These are phyloP conservation scores for Isatis lusitanica DNA, from an alignment of 441 rosid species.

Conservation along the genomic window DNA sequence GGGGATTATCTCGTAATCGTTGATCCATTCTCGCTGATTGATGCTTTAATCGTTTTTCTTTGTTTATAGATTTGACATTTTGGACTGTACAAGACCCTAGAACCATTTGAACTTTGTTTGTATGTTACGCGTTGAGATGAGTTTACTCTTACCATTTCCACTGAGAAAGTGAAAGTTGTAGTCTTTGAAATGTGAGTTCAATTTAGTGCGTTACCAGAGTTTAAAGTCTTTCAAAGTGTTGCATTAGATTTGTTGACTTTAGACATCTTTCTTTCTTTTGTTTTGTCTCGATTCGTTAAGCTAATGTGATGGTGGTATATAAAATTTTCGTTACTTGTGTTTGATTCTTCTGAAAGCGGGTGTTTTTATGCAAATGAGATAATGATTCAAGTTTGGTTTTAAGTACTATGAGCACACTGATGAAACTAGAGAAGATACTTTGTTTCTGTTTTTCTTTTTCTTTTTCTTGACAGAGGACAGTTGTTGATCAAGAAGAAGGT, in stretches of 20 bases:
- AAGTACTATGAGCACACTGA: not conserved
- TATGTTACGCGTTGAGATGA: no score
- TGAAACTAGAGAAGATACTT: not conserved
- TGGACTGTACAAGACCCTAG: no score
- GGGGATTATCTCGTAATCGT: no score
- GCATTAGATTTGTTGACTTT: not conserved
- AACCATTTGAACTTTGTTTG: no score
- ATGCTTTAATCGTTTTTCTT: no score
- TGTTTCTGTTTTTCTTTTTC: not conserved
- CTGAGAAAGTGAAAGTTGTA: not conserved
- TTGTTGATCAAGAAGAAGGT: slow-evolving; percentile 18
- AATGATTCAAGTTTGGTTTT: not conserved
- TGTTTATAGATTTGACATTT: no score
- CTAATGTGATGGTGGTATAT: not conserved
- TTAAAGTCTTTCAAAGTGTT: no score
- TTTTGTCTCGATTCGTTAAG: not conserved
- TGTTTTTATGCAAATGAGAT: not conserved
- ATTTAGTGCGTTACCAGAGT: not conserved
- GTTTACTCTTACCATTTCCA: no score
- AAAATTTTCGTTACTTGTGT: not conserved
- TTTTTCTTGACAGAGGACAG: not conserved
- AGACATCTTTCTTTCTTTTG: not conserved
- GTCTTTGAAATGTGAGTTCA: not conserved
- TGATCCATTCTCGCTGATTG: no score
- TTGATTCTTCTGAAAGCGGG: not conserved